phyloP scores from a whole-genome alignment of 345 rosid species.

The Linum tenue region DNA sequence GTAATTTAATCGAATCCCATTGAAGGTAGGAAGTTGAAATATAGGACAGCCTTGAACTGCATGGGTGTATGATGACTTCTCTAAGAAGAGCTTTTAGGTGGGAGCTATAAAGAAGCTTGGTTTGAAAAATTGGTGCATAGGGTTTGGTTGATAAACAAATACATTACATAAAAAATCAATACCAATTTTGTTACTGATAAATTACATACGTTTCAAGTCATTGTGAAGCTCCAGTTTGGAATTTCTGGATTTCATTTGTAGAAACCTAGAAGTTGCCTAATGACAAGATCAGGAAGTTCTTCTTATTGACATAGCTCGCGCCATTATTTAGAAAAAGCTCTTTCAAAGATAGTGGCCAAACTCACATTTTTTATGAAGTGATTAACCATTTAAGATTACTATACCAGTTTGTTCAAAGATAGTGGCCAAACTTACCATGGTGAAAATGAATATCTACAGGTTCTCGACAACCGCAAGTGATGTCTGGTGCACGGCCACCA shows the following conservation, averaged over 20 bases:
- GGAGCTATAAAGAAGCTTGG: background rate
- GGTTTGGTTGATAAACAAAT: background rate
- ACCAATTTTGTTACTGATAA: no score
- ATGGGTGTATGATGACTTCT: background rate
- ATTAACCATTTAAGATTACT: background rate
- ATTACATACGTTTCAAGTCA: no score
- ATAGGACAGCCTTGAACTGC: background rate
- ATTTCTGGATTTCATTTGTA: background rate
- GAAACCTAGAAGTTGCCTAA: background rate
- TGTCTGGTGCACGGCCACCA: conserved; percentile 35
- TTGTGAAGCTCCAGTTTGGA: background rate
- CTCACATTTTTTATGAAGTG: background rate
- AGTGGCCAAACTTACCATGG: conserved; percentile 1
- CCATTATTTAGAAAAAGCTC: background rate
- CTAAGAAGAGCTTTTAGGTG: no score
- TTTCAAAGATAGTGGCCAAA: background rate
- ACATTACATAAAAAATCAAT: no score
- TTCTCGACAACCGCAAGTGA: conserved; percentile 47
- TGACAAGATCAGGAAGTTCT: background rate
- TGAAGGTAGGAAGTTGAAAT: background rate
- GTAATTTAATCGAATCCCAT: background rate
- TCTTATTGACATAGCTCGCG: background rate
- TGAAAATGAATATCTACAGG: conserved; percentile 32
- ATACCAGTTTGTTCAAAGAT: background rate
- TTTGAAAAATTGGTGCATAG: background rate